Base-by-base conservation (phyloP, 768 basidiomycete genomes). In the Agaricus blazei region DNA sequence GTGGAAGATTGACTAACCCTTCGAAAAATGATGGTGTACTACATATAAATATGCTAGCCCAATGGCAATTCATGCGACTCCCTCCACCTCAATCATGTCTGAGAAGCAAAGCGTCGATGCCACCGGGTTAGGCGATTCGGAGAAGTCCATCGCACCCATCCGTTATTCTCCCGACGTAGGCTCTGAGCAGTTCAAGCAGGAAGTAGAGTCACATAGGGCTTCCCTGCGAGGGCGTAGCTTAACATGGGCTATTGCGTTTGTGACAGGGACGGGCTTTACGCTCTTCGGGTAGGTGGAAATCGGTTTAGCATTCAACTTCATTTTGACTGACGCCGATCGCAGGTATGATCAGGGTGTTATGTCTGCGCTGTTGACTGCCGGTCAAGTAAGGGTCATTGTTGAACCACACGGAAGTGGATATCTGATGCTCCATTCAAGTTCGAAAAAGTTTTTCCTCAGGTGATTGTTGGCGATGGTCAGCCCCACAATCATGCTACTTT, bases 261-360 rank as follows among this genome's bases (percentile, higher is more conserved):
- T 82, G 9, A 78, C 81, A 24, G 82, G 82, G 38, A 73, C 80
- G 3, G 81, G 82, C 3, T 83, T 84, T 64, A 83, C 80, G 9
- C 70, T 82, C n/a, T 84, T 85, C 57, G 84, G 85, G 74, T 81
- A 59, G 48, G 72, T 52, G 26, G 29, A 48, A 15, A 4, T 23
- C 19, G 5, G 27, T 27, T 49, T 58, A 28, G 12, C 2, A 37
- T 28, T 19, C 19, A 24, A 37, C 15, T n/a, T 26, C 28, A 9
- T 29, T 36, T 27, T 11, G 19, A 19, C 19, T 19, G 19, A 19
- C 19, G 19, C 19, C 48, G n/a, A 12, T 26, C 23, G 27, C 9
- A 83, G 82, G 27, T 86, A 85, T 67, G 85, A 86, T 61, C 85
- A 86, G 63, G 84, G 84, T 42, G 85, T 85, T 31, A 84, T 87